A percentile compares a stretch with the other conserved stretches of the same genome.
Conservation (phyloP, 2,329 filamentous ascomycete genomes). For the Diaporthe batatas region DNA sequence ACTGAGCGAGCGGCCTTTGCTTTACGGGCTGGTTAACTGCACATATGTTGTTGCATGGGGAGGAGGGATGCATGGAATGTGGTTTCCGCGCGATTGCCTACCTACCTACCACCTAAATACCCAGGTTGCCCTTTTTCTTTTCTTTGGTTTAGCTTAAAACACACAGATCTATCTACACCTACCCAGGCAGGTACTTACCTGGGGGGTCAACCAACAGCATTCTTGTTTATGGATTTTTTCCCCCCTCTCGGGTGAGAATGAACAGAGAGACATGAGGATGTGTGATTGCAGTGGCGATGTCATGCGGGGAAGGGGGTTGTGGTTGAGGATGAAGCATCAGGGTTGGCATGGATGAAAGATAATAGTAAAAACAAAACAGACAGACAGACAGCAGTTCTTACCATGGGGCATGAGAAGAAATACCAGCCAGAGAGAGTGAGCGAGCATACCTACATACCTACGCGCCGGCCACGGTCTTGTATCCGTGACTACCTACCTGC, state of each 20-base stretch:
- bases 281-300: neutral
- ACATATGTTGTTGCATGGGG: neutral
- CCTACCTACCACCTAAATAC: neutral
- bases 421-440: constrained; percentile 23
- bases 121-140: neutral
- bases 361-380: neutral
- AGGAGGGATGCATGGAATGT: neutral
- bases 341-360: neutral
- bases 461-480: too few relatives aligned
- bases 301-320: neutral
- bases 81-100: neutral
- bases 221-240: constrained; percentile 19
- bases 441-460: neutral
- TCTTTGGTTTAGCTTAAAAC: too few relatives aligned
- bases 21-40: neutral
- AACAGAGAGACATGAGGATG: too few relatives aligned
- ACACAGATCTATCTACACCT: neutral
- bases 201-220: constrained; percentile 1
- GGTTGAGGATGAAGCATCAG: neutral
- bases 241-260: neutral
- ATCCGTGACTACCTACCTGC: neutral
- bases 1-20: constrained; percentile 24
- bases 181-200: neutral
- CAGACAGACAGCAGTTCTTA: constrained; percentile 14
- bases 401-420: constrained; percentile 23